Percentiles rank a stretch among this genome's conserved stretches.
These are phyloP conservation scores for Talaromyces marneffei DNA, from an alignment of 2,329 filamentous ascomycete genomes.

Conservation along the genomic window DNA sequence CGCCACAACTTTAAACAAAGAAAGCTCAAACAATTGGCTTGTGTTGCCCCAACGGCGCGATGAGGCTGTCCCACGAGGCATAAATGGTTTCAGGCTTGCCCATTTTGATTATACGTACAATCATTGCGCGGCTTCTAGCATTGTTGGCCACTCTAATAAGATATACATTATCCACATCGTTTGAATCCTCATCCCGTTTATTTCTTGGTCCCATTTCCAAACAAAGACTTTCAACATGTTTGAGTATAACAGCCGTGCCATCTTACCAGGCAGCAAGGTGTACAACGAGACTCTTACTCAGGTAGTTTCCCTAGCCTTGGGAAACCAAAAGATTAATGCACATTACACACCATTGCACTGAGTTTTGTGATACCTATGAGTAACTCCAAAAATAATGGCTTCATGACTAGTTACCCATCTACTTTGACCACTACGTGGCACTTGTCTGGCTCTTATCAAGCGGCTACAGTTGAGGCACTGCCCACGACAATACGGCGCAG, in stretches of 20 bases:
- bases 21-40: neutral
- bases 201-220: neutral
- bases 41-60: neutral
- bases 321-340: neutral
- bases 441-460: neutral
- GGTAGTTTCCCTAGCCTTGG: neutral
- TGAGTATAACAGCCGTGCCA: neutral
- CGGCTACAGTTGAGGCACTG: neutral
- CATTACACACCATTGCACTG: neutral
- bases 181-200: neutral
- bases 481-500: neutral
- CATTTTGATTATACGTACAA: neutral
- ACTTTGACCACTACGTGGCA: neutral
- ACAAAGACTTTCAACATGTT: neutral
- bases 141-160: neutral
- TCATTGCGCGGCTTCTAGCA: neutral
- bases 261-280: constrained; percentile 5
- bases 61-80: neutral
- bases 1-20: neutral
- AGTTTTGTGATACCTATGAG: neutral
- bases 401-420: neutral
- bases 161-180: neutral
- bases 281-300: neutral
- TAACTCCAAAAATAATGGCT: neutral
- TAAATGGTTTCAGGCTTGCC: neutral